phyloP scores from a whole-genome alignment of 805 yeast species.

The Saturnispora besseyi region DNA sequence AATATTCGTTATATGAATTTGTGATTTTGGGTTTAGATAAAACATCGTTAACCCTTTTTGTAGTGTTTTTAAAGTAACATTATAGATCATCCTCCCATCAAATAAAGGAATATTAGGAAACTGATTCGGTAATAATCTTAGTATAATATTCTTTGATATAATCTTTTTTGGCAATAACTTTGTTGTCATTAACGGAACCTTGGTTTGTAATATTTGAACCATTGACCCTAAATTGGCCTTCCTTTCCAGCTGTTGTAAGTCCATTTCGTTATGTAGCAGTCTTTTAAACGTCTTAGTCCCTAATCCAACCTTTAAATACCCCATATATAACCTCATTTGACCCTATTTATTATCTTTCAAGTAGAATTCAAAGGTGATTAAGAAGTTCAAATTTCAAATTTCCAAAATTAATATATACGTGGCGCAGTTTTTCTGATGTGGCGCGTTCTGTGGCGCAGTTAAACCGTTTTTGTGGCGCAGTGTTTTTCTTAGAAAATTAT shows the following conservation, averaged over 20 bases:
- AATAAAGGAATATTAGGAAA: slow-evolving; percentile 47
- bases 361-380: not conserved
- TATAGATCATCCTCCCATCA: slow-evolving; percentile 47
- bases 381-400: too few species aligned
- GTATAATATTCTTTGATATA: slow-evolving; percentile 38
- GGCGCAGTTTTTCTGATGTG: not conserved
- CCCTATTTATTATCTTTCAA: not conserved
- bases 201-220: slow-evolving; percentile 36
- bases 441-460: not conserved
- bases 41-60: slow-evolving; percentile 47
- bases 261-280: not conserved
- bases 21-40: slow-evolving; percentile 43
- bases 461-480: too few species aligned
- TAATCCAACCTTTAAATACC: not conserved
- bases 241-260: slow-evolving; percentile 21
- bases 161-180: slow-evolving; percentile 35
- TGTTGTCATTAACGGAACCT: slow-evolving; percentile 44
- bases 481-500: too few species aligned
- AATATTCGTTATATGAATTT: slow-evolving; percentile 43
- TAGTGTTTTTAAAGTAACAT: slow-evolving; percentile 47
- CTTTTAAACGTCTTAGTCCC: not conserved
- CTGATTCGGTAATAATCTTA: slow-evolving; percentile 50
- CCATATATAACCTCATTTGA: not conserved
- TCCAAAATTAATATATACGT: not conserved
- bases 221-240: slow-evolving; percentile 48